Conservation (phyloP, 2,329 filamentous ascomycete species). For the Pseudogymnoascus sp. region DNA sequence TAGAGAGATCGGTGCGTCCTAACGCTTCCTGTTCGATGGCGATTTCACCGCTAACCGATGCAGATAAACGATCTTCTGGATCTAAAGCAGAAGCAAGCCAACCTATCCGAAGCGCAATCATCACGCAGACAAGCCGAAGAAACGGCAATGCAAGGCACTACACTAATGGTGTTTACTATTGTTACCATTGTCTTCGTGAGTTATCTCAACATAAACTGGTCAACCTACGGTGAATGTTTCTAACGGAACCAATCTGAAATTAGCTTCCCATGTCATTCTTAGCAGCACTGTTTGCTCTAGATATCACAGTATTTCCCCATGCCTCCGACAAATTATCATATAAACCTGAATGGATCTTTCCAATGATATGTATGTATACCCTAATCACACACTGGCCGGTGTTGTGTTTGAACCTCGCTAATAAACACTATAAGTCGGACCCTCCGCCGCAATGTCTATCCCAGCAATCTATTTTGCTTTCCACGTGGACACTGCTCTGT, state of each 20-base stretch:
- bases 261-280: neutral
- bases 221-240: neutral
- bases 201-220: neutral
- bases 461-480: slow-evolving; percentile 3
- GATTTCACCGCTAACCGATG: neutral
- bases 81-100: slow-evolving; percentile 39
- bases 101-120: slow-evolving; percentile 36
- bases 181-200: slow-evolving; percentile 39
- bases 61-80: slow-evolving; percentile 29
- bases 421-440: neutral
- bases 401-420: neutral
- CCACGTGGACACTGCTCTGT: neutral
- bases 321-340: neutral
- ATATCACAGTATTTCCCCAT: neutral
- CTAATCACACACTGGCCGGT: neutral
- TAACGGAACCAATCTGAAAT: neutral
- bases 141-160: slow-evolving; percentile 23
- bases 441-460: neutral
- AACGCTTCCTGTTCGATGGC: neutral
- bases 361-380: neutral
- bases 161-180: slow-evolving; percentile 39
- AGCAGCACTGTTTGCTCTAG: neutral
- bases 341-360: neutral
- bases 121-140: slow-evolving; percentile 31
- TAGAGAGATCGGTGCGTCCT: neutral